Evolutionary conservation across 2,329 filamentous ascomycete genomes (phyloP).

Genomic region (Exophiala spinifera): DNA sequence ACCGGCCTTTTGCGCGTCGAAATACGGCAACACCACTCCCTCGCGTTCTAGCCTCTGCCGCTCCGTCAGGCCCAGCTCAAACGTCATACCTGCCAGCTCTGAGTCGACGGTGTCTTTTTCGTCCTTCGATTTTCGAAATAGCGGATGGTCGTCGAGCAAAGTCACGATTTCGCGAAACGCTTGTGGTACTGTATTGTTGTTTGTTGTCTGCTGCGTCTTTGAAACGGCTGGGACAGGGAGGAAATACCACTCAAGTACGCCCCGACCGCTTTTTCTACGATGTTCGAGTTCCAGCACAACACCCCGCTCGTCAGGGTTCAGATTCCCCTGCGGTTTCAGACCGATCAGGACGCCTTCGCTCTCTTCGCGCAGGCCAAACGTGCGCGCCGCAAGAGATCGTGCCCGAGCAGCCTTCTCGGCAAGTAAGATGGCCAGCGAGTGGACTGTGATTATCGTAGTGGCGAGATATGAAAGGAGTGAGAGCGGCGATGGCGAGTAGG

Average conservation of each 20-base stretch:
- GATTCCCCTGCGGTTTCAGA: constrained; percentile 36
- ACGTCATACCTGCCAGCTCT: constrained; percentile 69
- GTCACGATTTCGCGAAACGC: constrained; percentile 49
- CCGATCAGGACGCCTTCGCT: constrained; percentile 76
- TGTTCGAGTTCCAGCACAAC: constrained; percentile 83
- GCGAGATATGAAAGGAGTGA: constrained; percentile 76
- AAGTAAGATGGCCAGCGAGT: constrained; percentile 71
- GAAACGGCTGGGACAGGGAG: constrained; percentile 38
- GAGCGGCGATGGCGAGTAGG: constrained; percentile 63
- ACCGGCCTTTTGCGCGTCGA: constrained; percentile 84
- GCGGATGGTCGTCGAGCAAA: constrained; percentile 73
- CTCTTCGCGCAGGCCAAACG: constrained; percentile 73
- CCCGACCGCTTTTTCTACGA: constrained; percentile 74
- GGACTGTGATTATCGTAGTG: constrained; percentile 76
- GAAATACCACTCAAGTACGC: constrained; percentile 68
- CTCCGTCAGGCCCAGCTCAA: constrained; percentile 82
- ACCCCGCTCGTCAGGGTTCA: constrained; percentile 42
- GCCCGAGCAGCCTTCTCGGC: constrained; percentile 72
- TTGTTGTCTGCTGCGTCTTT: constrained; percentile 31
- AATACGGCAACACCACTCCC: constrained; percentile 89
- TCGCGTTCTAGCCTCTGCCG: constrained; percentile 85
- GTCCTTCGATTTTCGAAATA: constrained; percentile 55
- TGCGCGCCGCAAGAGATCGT: constrained; percentile 69
- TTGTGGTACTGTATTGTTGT: constrained; percentile 37
- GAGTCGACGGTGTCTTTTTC: constrained; percentile 43